A percentile compares a stretch with the other conserved stretches of the same genome.
Conservation (phyloP, 2,329 filamentous ascomycete genomes). For the Colletotrichum sp. region DNA sequence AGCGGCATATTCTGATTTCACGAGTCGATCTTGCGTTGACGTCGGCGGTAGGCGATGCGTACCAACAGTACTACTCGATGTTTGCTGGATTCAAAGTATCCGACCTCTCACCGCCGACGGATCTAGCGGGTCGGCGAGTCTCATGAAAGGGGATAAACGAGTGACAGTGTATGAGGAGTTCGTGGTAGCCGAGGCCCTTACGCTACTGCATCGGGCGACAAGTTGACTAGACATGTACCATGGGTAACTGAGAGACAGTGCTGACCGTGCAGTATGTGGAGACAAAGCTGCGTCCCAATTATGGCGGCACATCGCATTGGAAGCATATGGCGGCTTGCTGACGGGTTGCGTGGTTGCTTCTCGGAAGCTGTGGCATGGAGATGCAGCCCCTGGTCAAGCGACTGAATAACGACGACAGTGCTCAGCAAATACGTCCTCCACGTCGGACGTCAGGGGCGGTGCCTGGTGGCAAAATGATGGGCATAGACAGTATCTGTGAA, state of each 20-base stretch:
- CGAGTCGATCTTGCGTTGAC: neutral
- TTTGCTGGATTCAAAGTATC: neutral
- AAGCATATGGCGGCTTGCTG: neutral
- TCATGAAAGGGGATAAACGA: neutral
- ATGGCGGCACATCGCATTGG: neutral
- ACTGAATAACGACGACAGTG: neutral
- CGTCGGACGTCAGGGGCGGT: neutral
- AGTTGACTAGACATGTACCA: neutral
- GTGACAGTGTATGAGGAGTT: neutral
- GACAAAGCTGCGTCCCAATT: neutral
- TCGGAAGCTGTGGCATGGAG: neutral
- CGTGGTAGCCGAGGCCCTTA: neutral
- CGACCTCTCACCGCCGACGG: neutral
- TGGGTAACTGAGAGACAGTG: neutral
- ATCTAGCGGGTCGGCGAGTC: neutral
- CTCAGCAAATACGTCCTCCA: neutral
- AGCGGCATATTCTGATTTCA: neutral
- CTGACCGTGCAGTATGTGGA: neutral
- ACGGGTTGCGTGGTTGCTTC: neutral
- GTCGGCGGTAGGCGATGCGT: neutral
- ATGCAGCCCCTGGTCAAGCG: neutral
- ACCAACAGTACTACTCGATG: neutral
- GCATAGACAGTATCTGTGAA: neutral
- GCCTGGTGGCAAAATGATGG: constrained; percentile 13
- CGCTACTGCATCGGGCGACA: neutral